phyloP scores from a whole-genome alignment of 768 basidiomycete genomes.

The Kwoniella europaea region DNA sequence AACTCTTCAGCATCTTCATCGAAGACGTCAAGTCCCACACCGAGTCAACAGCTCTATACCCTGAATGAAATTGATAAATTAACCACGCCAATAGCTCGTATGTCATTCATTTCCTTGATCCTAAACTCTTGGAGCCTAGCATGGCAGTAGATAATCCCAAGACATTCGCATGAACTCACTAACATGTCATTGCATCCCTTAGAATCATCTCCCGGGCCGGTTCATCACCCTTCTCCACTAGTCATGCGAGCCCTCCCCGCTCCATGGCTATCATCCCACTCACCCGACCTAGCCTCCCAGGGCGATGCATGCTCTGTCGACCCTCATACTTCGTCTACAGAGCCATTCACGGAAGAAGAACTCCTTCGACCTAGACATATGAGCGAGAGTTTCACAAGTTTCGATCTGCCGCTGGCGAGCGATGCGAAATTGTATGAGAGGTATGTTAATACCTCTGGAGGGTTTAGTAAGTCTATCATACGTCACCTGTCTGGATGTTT shows the following conservation, averaged over 20 bases:
- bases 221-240: conserved; percentile 45
- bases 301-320: conserved; percentile 1
- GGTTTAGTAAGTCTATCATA: conserved; percentile 42
- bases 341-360: conserved; percentile 29
- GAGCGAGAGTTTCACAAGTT: conserved; percentile 55
- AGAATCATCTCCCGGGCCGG: conserved; percentile 26
- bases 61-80: conserved; percentile 51
- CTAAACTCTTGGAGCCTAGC: not conserved
- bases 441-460: conserved; percentile 52
- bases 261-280: conserved; percentile 47
- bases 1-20: conserved; percentile 4
- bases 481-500: no score
- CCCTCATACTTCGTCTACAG: not conserved
- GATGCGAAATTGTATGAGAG: conserved; percentile 45
- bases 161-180: not conserved
- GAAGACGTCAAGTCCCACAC: conserved; percentile 23
- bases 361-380: conserved; percentile 48
- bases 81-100: conserved; percentile 49
- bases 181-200: not conserved
- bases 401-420: conserved; percentile 49
- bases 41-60: conserved; percentile 43
- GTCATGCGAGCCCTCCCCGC: conserved; percentile 43
- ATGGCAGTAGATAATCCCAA: no score
- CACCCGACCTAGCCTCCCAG: conserved; percentile 41
- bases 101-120: conserved; percentile 17